Conservation (phyloP, 495 filamentous ascomycete species). For the Parathielavia appendiculata region DNA sequence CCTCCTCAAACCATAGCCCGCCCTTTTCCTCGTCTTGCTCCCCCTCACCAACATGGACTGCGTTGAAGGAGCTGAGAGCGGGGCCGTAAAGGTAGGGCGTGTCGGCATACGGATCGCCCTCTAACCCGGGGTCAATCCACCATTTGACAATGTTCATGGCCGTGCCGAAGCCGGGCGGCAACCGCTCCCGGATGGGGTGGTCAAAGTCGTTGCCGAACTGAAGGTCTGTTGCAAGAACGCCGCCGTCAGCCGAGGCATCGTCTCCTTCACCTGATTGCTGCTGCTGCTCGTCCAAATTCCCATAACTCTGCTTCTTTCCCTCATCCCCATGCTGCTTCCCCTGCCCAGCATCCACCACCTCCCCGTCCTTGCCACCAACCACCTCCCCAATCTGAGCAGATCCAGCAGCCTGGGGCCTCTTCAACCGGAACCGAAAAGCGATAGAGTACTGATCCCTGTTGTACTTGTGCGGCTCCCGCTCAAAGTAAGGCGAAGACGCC, state of each 20-base stretch:
- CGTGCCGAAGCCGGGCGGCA: conserved; percentile 78
- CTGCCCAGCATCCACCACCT: conserved; percentile 11
- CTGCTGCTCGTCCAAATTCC: neutral
- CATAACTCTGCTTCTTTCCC: neutral
- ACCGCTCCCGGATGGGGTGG: conserved; percentile 72
- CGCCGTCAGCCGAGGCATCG: neutral
- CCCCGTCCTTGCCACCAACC: neutral
- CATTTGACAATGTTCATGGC: conserved; percentile 80
- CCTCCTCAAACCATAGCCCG: conserved; percentile 60
- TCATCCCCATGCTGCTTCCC: conserved; percentile 9
- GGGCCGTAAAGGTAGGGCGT: conserved; percentile 78
- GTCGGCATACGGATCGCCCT: conserved; percentile 84
- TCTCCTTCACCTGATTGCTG: neutral
- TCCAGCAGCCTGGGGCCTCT: conserved; percentile 34
- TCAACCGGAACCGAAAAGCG: conserved; percentile 66
- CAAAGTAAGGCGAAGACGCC: conserved; percentile 66
- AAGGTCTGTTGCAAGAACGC: conserved; percentile 61
- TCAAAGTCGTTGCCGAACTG: conserved; percentile 94
- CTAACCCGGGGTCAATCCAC: conserved; percentile 79
- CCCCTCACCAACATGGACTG: conserved; percentile 59
- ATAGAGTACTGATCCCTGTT: conserved; percentile 76
- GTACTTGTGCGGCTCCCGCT: conserved; percentile 53
- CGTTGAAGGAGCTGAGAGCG: conserved; percentile 66
- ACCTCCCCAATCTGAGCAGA: neutral
- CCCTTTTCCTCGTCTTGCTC: conserved; percentile 37